Base-by-base conservation (phyloP, 2,329 filamentous ascomycete genomes). In the Magnaporthales sp. region DNA sequence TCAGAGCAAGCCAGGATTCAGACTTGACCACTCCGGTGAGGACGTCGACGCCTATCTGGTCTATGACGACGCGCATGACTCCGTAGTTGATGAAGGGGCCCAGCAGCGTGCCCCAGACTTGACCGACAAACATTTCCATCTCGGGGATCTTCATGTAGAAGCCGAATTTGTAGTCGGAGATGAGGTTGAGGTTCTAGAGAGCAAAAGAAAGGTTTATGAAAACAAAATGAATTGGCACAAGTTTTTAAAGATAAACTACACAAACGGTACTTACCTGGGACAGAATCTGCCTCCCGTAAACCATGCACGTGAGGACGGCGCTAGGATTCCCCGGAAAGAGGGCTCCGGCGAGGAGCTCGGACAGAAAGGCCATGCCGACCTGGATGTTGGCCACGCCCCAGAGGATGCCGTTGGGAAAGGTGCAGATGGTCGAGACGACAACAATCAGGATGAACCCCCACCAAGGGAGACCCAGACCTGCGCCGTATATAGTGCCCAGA, bases 81-180 rank as follows among this genome's bases (percentile, higher is more conserved):
- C 71, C 74, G 54, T 74, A 74, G 67, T 75, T 74, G 64, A 76
- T 67, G 62, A 75, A 75, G 2, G 73, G 73, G 3, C 74, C 73
- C 0, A 75, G 69, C 15, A 75, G 62, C 1, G 76, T 77, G n/a
- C 75, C 75, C 61, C 73, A 76, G 0, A 76, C 67, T 63, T 77
- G 76, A 4, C 69, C 74, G 64, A 71, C 71, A 62, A 77, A 77
- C 74, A 77, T 76, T 67, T 76, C 74, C 46, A 66, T 71, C 67
- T 77, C 74, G 8, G 75, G 75, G 26, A 77, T 75, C 67, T 63
- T 77, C 75, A 77, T 77, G 70, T 77, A 77, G 68, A 76, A 77
- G 4, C 75, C 75, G 32, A 77, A 77, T 62, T 77, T 77, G 68
- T 74, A 76, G 66, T 77, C 75, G 1, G 71, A 74, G 38, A 74